Base-by-base conservation (phyloP, 441 rosid genomes). In the Erysimum cheiri region DNA sequence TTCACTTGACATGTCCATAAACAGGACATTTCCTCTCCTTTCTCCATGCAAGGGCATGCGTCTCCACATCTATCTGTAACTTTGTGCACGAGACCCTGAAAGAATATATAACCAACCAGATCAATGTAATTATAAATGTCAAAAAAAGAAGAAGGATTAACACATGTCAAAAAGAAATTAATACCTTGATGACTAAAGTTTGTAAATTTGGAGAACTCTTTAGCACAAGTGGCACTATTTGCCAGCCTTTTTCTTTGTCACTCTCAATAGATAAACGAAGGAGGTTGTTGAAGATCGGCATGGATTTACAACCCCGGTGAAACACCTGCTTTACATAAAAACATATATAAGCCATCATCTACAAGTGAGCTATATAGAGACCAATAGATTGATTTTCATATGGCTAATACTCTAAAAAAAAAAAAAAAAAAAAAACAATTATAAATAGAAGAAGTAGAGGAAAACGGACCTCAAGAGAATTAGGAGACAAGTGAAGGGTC, bases 71-170 rank as follows among this genome's bases (percentile, higher is more conserved):
- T 31, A 2, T 13, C 3, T 28, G 57, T 52, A 28, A 37, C 33
- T 59, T 1, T 13, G 33, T 59, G 48, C 64, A 6, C 22, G 24
- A 59, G 64, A 39, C 48, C 64, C 64, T 58, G 47, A 37, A 37
- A 57, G 14, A 19, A 19, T 19, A 19, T 15, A 22, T 22, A n/a
- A 33, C 26, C 41, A 35, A 55, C n/a, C 29, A n/a, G 33, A 12
- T 1, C 3, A 49, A 33, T 35, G n/a, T 33, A n/a, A 29, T 29
- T 29, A 19, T n/a, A 32, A 35, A 8, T 15, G 50, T 26, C 52
- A 47, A 2, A 14, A 4, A 14, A 55, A 11, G 11, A 55, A 8
- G 2, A 35, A 2, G 8, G 2, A 7, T 7, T 7, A 29, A 5
- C 32, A 19, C 22, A 19, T 29, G 32, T 29, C 32, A 29, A 29